phyloP scores from a whole-genome alignment of 164 flowering plant genomes.

The Magnolia officinalis region DNA sequence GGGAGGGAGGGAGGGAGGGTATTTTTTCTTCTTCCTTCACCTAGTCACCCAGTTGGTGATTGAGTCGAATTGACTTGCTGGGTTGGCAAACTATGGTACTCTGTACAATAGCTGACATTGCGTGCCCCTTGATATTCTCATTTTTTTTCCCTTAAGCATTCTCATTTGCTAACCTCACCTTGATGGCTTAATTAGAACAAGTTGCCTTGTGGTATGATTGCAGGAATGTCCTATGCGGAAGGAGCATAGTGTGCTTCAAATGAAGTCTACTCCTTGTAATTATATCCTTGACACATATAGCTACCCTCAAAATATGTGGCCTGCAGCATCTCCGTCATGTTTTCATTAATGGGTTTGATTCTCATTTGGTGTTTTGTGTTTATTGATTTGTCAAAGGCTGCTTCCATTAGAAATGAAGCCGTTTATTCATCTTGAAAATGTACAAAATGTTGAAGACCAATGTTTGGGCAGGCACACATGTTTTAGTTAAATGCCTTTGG shows the following conservation, averaged over 20 bases:
- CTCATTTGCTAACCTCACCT: background rate
- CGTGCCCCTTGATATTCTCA: background rate
- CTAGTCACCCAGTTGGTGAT: too few species aligned
- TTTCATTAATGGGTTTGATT: background rate
- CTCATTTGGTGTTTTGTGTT: background rate
- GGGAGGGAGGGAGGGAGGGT: too few species aligned
- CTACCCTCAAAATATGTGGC: background rate
- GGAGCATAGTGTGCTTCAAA: constrained; percentile 40
- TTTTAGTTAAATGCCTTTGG: background rate
- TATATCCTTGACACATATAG: background rate
- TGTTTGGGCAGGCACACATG: background rate
- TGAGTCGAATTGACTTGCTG: too few species aligned
- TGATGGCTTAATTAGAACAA: background rate
- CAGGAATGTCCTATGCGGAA: constrained; percentile 55
- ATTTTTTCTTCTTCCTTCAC: too few species aligned
- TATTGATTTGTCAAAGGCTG: background rate
- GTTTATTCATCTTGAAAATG: background rate
- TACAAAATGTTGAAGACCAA: background rate
- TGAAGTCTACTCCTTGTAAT: constrained; percentile 20
- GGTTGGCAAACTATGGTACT: background rate
- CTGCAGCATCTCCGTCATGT: constrained; percentile 1
- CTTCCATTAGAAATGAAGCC: constrained; percentile 9
- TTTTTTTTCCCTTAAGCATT: background rate
- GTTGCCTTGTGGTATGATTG: constrained; percentile 12
- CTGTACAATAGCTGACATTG: background rate